These are phyloP conservation scores for Wickerhamomyces sp. DNA, from an alignment of 1,139 yeast genomes.

Conservation along the genomic window DNA sequence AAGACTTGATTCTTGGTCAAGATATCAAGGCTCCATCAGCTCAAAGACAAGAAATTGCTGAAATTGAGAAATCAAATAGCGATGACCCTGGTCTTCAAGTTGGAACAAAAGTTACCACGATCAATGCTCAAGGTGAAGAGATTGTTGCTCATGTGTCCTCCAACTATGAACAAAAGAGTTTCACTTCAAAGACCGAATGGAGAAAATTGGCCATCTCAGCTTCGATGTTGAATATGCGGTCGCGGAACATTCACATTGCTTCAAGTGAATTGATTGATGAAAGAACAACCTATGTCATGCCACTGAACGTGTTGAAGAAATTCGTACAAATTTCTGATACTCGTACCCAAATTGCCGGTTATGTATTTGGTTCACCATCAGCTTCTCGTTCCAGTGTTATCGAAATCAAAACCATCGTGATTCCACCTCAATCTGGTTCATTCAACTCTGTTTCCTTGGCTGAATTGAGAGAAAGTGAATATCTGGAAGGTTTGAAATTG, in stretches of 20 bases:
- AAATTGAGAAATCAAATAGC: slow-evolving; percentile 60
- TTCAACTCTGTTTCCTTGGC: slow-evolving; percentile 63
- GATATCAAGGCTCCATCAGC: slow-evolving; percentile 88
- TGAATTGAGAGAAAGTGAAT: slow-evolving; percentile 38
- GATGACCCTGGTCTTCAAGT: slow-evolving; percentile 41
- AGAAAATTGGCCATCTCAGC: slow-evolving; percentile 81
- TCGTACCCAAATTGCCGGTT: slow-evolving; percentile 79
- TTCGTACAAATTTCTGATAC: slow-evolving; percentile 79
- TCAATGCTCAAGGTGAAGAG: slow-evolving; percentile 94
- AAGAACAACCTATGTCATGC: slow-evolving; percentile 66
- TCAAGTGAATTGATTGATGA: slow-evolving; percentile 52
- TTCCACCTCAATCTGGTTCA: slow-evolving; percentile 88
- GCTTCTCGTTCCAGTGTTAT: slow-evolving; percentile 64
- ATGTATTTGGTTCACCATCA: slow-evolving; percentile 73
- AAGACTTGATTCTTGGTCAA: slow-evolving; percentile 93
- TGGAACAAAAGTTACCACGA: slow-evolving; percentile 79
- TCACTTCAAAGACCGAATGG: slow-evolving; percentile 89
- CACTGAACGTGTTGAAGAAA: slow-evolving; percentile 73
- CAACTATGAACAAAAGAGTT: slow-evolving; percentile 78
- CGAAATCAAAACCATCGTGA: slow-evolving; percentile 69
- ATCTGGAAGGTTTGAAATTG: slow-evolving; percentile 48
- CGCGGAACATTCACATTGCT: slow-evolving; percentile 72
- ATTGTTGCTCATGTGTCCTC: slow-evolving; percentile 92
- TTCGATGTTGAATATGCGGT: slow-evolving; percentile 63
- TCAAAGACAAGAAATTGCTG: slow-evolving; percentile 74